Conservation (phyloP, 805 yeast genomes). For the Wickerhamiella brachini region DNA sequence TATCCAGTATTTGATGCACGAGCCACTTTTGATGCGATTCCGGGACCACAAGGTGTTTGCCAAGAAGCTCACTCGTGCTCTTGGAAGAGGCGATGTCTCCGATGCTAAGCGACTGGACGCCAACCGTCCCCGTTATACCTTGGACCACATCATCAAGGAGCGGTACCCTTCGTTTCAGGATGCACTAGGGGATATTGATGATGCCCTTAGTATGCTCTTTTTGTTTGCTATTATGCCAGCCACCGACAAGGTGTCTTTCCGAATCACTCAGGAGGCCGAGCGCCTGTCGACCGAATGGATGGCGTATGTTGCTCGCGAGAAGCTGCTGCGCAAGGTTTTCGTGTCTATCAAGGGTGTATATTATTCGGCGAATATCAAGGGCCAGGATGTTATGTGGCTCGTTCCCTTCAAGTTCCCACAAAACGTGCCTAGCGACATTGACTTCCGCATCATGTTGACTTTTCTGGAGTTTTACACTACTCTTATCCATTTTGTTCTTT, state of each 20-base stretch:
- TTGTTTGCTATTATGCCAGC: slow-evolving; percentile 92
- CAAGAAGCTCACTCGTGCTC: slow-evolving; percentile 73
- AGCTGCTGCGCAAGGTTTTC: slow-evolving; percentile 72
- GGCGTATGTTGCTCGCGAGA: slow-evolving; percentile 80
- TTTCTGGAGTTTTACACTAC: slow-evolving; percentile 94
- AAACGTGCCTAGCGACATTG: slow-evolving; percentile 85
- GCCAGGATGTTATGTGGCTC: slow-evolving; percentile 91
- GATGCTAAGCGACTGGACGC: slow-evolving; percentile 79
- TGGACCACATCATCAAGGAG: slow-evolving; percentile 86
- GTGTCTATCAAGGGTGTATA: slow-evolving; percentile 96
- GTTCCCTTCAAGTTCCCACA: slow-evolving; percentile 96
- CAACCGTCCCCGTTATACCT: slow-evolving; percentile 68
- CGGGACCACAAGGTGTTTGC: slow-evolving; percentile 94
- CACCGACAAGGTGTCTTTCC: slow-evolving; percentile 64
- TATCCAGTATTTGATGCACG: slow-evolving; percentile 88
- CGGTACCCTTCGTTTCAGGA: slow-evolving; percentile 90
- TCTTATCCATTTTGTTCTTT: slow-evolving; percentile 73
- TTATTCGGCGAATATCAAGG: slow-evolving; percentile 78
- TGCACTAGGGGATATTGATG: slow-evolving; percentile 86
- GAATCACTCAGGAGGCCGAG: slow-evolving; percentile 78
- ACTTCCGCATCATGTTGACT: slow-evolving; percentile 92
- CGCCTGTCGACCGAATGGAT: slow-evolving; percentile 86
- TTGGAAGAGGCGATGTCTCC: slow-evolving; percentile 82
- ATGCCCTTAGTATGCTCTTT: slow-evolving; percentile 89
- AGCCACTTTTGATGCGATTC: slow-evolving; percentile 79